Conservation (phyloP, 352 stramenopile genomes). For the Globisporangium paroecandrum region DNA sequence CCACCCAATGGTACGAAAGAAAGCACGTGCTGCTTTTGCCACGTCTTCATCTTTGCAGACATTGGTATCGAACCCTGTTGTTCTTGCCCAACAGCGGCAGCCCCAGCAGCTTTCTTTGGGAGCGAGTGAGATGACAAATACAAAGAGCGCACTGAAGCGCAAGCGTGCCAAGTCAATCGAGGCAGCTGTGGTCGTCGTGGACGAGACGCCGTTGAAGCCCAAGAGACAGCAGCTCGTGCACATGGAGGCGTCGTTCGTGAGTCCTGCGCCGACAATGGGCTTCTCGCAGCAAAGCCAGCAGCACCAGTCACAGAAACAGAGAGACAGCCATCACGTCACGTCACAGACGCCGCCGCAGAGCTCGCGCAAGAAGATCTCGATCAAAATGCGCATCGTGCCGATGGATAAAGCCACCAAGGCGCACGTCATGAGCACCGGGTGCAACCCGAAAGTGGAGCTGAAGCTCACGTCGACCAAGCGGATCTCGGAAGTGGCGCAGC, state of each 20-base stretch:
- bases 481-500: slow-evolving; percentile 66
- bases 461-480: slow-evolving; percentile 78
- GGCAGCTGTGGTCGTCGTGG: background rate
- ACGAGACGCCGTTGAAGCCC: slow-evolving; percentile 14
- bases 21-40: slow-evolving; percentile 22
- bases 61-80: slow-evolving; percentile 23
- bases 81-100: slow-evolving; percentile 23
- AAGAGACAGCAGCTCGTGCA: slow-evolving; percentile 6
- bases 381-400: slow-evolving; percentile 82
- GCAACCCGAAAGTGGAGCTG: slow-evolving; percentile 76
- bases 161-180: slow-evolving; percentile 25
- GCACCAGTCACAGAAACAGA: background rate
- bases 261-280: slow-evolving; percentile 23
- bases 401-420: slow-evolving; percentile 57
- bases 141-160: slow-evolving; percentile 21
- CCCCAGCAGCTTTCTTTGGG: slow-evolving; percentile 1
- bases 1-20: slow-evolving; percentile 62
- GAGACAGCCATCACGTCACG: slow-evolving; percentile 12
- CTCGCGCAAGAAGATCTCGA: slow-evolving; percentile 72
- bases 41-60: slow-evolving; percentile 8
- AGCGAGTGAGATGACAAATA: background rate
- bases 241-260: slow-evolving; percentile 28
- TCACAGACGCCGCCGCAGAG: slow-evolving; percentile 52
- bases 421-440: slow-evolving; percentile 40
- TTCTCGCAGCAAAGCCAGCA: slow-evolving; percentile 7